Percentiles rank a stretch among this genome's conserved stretches.
Evolutionary conservation across 2,329 filamentous ascomycete species (phyloP).

Genomic region (Colletotrichum sp.): DNA sequence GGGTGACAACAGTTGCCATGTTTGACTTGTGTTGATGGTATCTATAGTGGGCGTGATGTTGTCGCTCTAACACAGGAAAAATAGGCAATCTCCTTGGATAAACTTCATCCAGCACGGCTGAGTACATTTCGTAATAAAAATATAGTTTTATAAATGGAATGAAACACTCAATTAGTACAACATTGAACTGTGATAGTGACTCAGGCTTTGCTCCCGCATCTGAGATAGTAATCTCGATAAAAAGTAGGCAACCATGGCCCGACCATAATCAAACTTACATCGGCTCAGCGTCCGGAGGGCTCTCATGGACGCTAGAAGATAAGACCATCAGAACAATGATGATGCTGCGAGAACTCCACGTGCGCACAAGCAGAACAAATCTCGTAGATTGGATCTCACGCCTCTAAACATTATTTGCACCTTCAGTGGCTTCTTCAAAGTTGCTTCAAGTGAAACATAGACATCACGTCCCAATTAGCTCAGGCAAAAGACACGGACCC

Average conservation of each 20-base stretch:
- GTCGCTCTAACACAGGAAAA: too few species aligned
- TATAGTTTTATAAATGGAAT: too few species aligned
- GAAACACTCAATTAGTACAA: too few species aligned
- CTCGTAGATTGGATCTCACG: neutral
- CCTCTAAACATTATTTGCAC: neutral
- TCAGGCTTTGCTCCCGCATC: neutral
- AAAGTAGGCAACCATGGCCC: neutral
- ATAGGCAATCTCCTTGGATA: too few species aligned
- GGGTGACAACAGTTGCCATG: neutral
- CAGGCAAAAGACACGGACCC: neutral
- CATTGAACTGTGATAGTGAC: neutral
- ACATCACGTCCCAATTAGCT: neutral
- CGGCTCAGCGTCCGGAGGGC: neutral
- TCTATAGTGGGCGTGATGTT: neutral
- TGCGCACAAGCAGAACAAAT: neutral
- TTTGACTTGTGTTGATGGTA: neutral
- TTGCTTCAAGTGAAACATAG: neutral
- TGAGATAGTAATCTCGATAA: neutral
- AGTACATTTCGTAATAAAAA: neutral
- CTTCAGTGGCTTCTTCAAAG: neutral
- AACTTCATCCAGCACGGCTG: neutral
- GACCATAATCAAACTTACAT: neutral
- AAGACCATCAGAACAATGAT: neutral
- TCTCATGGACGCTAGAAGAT: neutral
- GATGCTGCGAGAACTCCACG: neutral